These are phyloP conservation scores for Chrysopogon serrulatus DNA, from an alignment of 176 grass and related monocot species.

Conservation along the genomic window DNA sequence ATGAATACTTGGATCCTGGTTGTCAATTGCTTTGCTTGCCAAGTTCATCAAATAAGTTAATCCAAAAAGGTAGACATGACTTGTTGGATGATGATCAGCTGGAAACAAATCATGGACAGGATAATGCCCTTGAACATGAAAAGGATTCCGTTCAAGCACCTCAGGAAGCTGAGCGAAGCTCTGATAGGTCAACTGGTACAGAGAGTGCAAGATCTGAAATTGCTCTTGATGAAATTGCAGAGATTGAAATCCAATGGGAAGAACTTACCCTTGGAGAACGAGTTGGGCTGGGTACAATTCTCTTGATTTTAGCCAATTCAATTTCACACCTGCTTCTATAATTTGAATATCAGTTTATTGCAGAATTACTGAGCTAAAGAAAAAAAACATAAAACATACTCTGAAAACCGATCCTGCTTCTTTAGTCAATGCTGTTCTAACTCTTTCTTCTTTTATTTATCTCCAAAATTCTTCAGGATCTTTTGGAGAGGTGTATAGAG, in stretches of 20 bases:
- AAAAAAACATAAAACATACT: background rate
- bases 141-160: slow-evolving; percentile 37
- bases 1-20: slow-evolving; percentile 45
- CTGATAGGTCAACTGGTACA: slow-evolving; percentile 78
- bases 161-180: slow-evolving; percentile 59
- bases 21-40: slow-evolving; percentile 48
- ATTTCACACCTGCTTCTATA: background rate
- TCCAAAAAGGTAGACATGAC: slow-evolving; percentile 32
- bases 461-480: slow-evolving; percentile 57
- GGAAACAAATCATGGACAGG: slow-evolving; percentile 47
- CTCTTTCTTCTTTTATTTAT: slow-evolving; percentile 8
- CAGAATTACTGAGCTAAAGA: background rate
- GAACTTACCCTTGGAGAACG: slow-evolving; percentile 86
- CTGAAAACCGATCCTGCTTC: background rate
- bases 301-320: slow-evolving; percentile 5
- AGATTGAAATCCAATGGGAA: slow-evolving; percentile 97
- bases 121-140: slow-evolving; percentile 43
- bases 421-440: slow-evolving; percentile 11
- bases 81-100: slow-evolving; percentile 40
- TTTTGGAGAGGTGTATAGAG: slow-evolving; percentile 94
- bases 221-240: slow-evolving; percentile 71
- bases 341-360: background rate
- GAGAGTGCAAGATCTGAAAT: slow-evolving; percentile 89
- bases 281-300: slow-evolving; percentile 86
- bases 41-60: slow-evolving; percentile 37